phyloP scores from a whole-genome alignment of 2,329 filamentous ascomycete genomes.

The Colletotrichum graminicola region DNA sequence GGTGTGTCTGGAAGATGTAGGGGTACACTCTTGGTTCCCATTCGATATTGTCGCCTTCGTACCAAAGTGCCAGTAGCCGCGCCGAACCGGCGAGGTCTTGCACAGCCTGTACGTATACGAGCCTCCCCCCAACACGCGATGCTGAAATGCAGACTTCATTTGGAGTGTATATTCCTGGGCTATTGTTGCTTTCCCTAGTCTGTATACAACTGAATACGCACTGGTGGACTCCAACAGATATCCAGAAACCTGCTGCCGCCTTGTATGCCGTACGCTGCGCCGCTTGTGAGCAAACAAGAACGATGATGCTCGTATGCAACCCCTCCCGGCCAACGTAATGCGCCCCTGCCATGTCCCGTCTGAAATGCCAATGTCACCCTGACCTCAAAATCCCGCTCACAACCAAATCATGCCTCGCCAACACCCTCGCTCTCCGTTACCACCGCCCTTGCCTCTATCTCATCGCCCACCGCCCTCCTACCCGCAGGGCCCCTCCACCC shows the following conservation, averaged over 20 bases:
- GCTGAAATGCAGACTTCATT: not conserved
- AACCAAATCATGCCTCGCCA: slow-evolving; percentile 47
- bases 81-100: no score
- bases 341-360: not conserved
- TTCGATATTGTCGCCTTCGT: not conserved
- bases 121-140: not conserved
- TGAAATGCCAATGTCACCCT: not conserved
- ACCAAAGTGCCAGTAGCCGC: not conserved
- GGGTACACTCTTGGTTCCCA: not conserved
- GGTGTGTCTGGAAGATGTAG: not conserved
- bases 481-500: slow-evolving; percentile 63
- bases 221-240: no score
- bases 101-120: not conserved
- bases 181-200: not conserved
- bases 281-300: not conserved
- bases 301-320: not conserved
- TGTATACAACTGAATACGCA: not conserved
- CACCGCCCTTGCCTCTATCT: slow-evolving; percentile 45
- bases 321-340: not conserved
- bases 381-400: not conserved
- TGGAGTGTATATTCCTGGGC: no score
- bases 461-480: slow-evolving; percentile 52
- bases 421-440: slow-evolving; percentile 49
- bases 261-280: not conserved
- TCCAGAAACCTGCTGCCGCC: not conserved